A percentile compares a stretch with the other conserved stretches of the same genome.
phyloP scores from a whole-genome alignment of 2,329 filamentous ascomycete genomes.

The Talaromyces rugulosus region DNA sequence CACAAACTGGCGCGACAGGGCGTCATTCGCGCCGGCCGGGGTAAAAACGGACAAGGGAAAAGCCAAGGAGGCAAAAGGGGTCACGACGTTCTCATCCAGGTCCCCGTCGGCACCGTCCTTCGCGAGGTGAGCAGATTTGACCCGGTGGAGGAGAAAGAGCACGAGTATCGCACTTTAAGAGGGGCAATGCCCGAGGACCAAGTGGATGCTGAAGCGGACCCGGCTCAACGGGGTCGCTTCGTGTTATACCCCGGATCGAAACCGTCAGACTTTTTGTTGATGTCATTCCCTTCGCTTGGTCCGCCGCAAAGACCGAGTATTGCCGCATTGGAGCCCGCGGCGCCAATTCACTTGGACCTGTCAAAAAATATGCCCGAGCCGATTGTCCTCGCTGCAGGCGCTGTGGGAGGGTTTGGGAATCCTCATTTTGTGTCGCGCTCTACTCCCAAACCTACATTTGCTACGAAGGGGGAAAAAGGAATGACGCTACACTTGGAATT shows the following conservation, averaged over 20 bases:
- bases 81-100: constrained; percentile 80
- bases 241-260: constrained; percentile 77
- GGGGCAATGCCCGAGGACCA: constrained; percentile 30
- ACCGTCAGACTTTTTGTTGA: constrained; percentile 62
- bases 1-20: constrained; percentile 82
- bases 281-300: constrained; percentile 55
- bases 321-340: constrained; percentile 63
- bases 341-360: constrained; percentile 69
- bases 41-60: constrained; percentile 46
- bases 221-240: constrained; percentile 66
- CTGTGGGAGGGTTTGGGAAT: constrained; percentile 86
- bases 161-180: constrained; percentile 16
- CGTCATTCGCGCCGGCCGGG: constrained; percentile 48
- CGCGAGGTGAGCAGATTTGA: constrained; percentile 76
- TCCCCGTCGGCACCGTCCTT: constrained; percentile 88
- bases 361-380: constrained; percentile 75
- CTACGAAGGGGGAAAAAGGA: constrained; percentile 77
- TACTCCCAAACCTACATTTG: constrained; percentile 75
- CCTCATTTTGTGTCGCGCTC: constrained; percentile 81
- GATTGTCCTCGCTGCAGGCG: constrained; percentile 80
- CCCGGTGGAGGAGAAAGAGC: constrained; percentile 66
- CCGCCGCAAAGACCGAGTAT: constrained; percentile 55
- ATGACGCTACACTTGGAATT: constrained; percentile 76
- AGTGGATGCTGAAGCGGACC: constrained; percentile 35
- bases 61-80: constrained; percentile 66